Conservation (phyloP, 225 moss, liverwort and hornwort genomes). For the Climacium dendroides region DNA sequence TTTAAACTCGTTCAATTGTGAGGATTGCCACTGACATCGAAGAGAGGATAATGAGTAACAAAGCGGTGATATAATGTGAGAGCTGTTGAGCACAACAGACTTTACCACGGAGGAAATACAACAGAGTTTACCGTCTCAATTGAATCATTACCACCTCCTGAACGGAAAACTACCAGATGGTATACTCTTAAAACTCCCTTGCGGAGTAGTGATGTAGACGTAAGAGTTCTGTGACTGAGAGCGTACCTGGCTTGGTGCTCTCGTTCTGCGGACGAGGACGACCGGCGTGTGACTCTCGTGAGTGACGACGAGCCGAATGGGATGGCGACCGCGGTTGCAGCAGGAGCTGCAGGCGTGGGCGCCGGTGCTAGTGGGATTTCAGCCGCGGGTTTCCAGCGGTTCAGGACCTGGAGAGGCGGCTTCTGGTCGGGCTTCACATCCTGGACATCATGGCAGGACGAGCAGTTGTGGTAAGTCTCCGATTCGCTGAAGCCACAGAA, state of each 20-base stretch:
- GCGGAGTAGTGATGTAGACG: neutral
- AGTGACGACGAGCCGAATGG: neutral
- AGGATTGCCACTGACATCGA: neutral
- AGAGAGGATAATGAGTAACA: neutral
- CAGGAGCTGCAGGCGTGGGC: neutral
- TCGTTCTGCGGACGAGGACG: neutral
- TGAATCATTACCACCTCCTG: neutral
- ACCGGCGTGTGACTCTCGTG: neutral
- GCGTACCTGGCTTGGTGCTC: neutral
- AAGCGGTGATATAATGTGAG: neutral
- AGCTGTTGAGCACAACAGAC: neutral
- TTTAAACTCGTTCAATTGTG: neutral
- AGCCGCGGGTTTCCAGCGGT: neutral
- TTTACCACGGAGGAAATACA: neutral
- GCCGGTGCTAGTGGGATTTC: neutral
- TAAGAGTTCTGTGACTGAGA: neutral
- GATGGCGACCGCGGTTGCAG: neutral
- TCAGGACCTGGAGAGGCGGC: neutral
- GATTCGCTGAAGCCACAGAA: neutral
- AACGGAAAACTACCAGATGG: neutral
- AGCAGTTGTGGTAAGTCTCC: neutral
- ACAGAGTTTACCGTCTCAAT: neutral
- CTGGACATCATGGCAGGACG: neutral
- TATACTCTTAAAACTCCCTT: neutral
- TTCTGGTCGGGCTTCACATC: constrained; percentile 5